Conservation (phyloP, 345 rosid species). For the Linum tenue region DNA sequence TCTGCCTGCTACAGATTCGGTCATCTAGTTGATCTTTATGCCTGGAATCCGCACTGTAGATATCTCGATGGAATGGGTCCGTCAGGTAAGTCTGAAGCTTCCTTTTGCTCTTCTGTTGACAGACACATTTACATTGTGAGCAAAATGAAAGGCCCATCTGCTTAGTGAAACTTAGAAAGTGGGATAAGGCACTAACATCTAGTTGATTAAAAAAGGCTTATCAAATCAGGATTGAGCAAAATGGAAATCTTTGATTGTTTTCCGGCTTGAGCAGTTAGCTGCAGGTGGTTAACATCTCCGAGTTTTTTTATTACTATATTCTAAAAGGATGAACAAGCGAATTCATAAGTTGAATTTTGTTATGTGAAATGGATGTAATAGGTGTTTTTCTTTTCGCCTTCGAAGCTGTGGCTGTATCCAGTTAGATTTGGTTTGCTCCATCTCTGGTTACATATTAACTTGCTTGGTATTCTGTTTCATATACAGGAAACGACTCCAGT, state of each 20-base stretch:
- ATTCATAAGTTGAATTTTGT: not conserved
- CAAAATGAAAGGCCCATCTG: constrained; percentile 15
- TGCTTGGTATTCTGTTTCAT: not conserved
- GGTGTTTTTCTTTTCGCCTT: not conserved
- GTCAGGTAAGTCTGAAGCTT: constrained; percentile 49
- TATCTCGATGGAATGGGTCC: constrained; percentile 84
- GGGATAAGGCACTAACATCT: constrained; percentile 20
- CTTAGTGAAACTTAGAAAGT: constrained; percentile 17
- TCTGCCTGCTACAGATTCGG: constrained; percentile 51
- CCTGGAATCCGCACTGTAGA: constrained; percentile 95
- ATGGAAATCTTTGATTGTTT: not conserved
- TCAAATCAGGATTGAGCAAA: too few species aligned
- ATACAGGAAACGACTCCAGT: constrained; percentile 75
- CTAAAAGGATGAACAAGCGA: not conserved
- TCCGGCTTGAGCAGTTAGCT: not conserved
- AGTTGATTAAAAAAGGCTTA: not conserved
- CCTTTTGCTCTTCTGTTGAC: constrained; percentile 1
- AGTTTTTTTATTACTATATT: not conserved
- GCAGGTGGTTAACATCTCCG: not conserved
- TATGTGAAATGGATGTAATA: not conserved
- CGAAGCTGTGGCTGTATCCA: too few species aligned
- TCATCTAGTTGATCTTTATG: constrained; percentile 73
- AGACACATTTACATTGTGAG: constrained; percentile 4
- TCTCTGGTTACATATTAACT: not conserved
- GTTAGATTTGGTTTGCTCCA: not conserved